These are phyloP conservation scores for Zalaria sp. DNA, from an alignment of 2,329 filamentous ascomycete species.

Conservation along the genomic window DNA sequence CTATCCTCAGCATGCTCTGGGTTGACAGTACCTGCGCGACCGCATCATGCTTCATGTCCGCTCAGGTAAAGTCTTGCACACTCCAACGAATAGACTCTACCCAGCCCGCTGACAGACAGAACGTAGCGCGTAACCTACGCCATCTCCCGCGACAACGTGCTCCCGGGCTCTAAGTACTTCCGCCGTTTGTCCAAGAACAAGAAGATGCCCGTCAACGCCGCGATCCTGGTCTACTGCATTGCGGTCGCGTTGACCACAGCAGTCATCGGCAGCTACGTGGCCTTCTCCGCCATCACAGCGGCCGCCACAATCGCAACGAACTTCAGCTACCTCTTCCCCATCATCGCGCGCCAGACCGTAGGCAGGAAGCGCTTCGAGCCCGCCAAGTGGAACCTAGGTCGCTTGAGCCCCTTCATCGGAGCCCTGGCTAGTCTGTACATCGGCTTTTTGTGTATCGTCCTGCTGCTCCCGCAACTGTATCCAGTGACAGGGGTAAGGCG, in stretches of 20 bases:
- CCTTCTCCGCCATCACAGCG: constrained; percentile 24
- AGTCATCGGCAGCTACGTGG: constrained; percentile 23
- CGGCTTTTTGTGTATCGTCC: constrained; percentile 21
- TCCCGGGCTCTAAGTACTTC: constrained; percentile 23
- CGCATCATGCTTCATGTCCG: constrained; percentile 23
- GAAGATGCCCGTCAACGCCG: constrained; percentile 23
- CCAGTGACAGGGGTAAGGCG: constrained; percentile 18
- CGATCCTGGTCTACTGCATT: constrained; percentile 18
- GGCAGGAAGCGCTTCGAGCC: constrained; percentile 21
- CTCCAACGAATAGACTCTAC: no score
- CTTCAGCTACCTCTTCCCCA: constrained; percentile 24
- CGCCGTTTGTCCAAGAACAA: constrained; percentile 14
- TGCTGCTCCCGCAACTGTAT: constrained; percentile 24
- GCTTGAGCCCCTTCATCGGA: constrained; percentile 13
- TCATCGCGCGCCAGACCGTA: constrained; percentile 24
- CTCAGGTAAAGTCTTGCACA: constrained; percentile 2
- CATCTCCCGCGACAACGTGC: constrained; percentile 25
- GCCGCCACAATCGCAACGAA: constrained; percentile 25
- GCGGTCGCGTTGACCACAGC: constrained; percentile 20
- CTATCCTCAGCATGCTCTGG: constrained; percentile 22
- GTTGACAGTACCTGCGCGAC: constrained; percentile 24
- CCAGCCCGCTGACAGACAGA: no score
- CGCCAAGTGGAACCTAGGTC: constrained; percentile 21
- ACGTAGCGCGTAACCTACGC: constrained; percentile 24
- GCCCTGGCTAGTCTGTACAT: constrained; percentile 20